Conservation (phyloP, 1,139 yeast species). For the Yamadazyma atmosphaerica region DNA sequence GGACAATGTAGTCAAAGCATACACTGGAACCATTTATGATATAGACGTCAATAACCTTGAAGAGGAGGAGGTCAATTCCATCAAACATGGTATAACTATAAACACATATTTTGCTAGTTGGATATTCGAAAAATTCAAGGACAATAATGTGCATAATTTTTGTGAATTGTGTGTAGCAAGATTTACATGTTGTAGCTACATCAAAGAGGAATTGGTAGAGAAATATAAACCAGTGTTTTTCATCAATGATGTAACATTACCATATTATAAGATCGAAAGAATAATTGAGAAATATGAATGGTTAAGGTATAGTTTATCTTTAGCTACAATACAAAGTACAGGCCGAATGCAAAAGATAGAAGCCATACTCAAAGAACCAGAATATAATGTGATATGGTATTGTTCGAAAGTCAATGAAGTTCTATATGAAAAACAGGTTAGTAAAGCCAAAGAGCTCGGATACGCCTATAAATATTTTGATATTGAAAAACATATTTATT, state of each 20-base stretch:
- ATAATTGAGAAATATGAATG: slow-evolving; percentile 2
- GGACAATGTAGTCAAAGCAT: too few relatives aligned
- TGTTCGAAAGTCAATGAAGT: background rate
- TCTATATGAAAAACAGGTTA: background rate
- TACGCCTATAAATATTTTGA: background rate
- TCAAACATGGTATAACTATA: background rate
- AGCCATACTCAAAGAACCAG: background rate
- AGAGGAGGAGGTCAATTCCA: background rate
- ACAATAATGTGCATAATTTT: background rate
- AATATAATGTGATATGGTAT: slow-evolving; percentile 1
- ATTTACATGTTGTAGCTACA: background rate
- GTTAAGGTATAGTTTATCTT: slow-evolving; percentile 1
- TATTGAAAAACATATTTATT: background rate
- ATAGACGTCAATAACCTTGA: background rate
- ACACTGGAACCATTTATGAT: too few relatives aligned
- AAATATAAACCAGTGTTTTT: slow-evolving; percentile 1
- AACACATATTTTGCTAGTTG: background rate
- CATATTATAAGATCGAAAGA: too few relatives aligned
- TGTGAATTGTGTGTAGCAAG: slow-evolving; percentile 1
- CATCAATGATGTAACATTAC: background rate
- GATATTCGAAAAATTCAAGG: background rate
- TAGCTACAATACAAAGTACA: slow-evolving; percentile 40
- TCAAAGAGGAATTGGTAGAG: slow-evolving; percentile 1
- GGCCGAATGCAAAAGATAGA: too few relatives aligned
- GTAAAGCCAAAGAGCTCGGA: slow-evolving; percentile 1